These are phyloP conservation scores for Mycena venus DNA, from an alignment of 768 basidiomycete species.

Conservation along the genomic window DNA sequence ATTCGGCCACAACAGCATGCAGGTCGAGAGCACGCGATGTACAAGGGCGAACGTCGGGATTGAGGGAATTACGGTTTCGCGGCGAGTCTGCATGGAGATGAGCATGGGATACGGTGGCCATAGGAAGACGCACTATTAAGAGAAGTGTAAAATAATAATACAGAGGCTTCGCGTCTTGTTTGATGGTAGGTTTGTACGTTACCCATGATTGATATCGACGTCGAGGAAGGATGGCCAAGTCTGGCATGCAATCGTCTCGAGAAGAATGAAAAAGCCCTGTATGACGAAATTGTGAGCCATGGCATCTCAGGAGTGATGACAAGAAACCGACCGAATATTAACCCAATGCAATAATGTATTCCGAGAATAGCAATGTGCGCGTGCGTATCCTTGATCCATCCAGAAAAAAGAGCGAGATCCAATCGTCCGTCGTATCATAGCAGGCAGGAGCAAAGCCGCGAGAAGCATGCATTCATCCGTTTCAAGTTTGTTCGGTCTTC, in stretches of 20 bases:
- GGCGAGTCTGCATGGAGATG: background rate
- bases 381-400: conserved; percentile 21
- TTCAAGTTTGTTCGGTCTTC: conserved; percentile 22
- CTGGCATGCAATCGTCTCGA: conserved; percentile 8
- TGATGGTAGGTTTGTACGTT: background rate
- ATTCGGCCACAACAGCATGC: background rate
- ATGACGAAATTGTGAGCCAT: background rate
- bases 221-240: conserved; percentile 5
- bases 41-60: background rate
- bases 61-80: conserved; percentile 4
- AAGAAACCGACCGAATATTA: conserved; percentile 8
- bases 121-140: background rate
- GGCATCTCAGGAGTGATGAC: background rate
- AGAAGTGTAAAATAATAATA: background rate
- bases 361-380: conserved; percentile 32
- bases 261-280: background rate
- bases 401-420: conserved; percentile 1
- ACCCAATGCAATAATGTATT: conserved; percentile 26
- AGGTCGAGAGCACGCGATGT: conserved; percentile 6
- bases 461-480: conserved; percentile 7
- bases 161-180: conserved; percentile 12
- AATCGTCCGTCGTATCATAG: conserved; percentile 1
- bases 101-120: background rate
- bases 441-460: background rate
- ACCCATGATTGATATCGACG: background rate